Evolutionary conservation across 768 basidiomycete genomes (phyloP), one percentile per base, ranked within the genome.

Genomic region (Suillus spraguei): DNA sequence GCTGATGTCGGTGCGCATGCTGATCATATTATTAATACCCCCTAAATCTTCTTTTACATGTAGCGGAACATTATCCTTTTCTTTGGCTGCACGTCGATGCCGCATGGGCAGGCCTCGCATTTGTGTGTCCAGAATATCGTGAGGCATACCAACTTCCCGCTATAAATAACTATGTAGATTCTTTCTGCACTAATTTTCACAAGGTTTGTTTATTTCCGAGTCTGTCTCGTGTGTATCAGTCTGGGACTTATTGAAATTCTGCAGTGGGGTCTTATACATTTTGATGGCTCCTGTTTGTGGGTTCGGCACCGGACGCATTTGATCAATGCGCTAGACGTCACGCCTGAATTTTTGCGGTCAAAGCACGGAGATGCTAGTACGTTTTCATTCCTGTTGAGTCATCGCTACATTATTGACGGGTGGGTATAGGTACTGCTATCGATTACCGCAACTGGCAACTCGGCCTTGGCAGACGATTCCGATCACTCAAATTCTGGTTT

Each of bases 401-500:
- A 22, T 38, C 35, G 42, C 5, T 24, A 17, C 14, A 24, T 28
- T 50, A 6, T n/a, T n/a, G 20, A 33, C 36, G 10, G 6, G 20
- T 36, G 14, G 39, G 62, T 16, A 35, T 61, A 88, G 90, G 92
- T 2, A 85, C 84, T 0, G 95, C 95, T 17, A 88, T 93, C 65
- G 95, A 98, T 70, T 94, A 91, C 70, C 85, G 91, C 20, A 92
- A 94, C 72, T 94, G 92, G 92, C 91, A 92, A 69, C 77, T 94
- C n/a, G 82, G 82, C 7, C 85, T 97, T 4, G 94, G 94, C 14
- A 84, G 94, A n/a, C 85, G 92, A 47, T 97, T 97, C 83, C 84
- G 96, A 36, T 91, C 93, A 22, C 80, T 97, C 66, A 97, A 97
- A 73, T 67, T 97, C 9, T 97, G 94, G 94, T 97, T 97, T 72